Evolutionary conservation across 495 filamentous ascomycete species (phyloP), one percentile per base, ranked within the genome.

Genomic region (Hypoxylon intermedium): DNA sequence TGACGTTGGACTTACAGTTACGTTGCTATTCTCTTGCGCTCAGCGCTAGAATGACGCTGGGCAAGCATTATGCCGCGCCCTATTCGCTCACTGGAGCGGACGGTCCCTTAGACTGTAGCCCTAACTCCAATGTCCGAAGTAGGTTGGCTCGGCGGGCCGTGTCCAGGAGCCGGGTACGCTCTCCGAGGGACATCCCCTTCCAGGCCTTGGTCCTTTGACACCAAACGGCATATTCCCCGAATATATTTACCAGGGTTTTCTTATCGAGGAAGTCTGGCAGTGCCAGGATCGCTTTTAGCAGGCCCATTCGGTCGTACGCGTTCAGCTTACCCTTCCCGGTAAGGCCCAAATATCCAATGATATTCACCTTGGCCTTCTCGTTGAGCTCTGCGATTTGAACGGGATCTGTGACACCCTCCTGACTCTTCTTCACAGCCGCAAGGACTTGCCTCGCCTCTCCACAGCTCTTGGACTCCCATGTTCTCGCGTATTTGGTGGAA

Each of bases 251-350:
- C 1, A 64, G 43, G 0, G 13, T 34, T 3, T 41, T 34, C 11
- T 33, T 46, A 13, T 64, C 38, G 9, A 64, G 40, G 12, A 30
- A 9, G 2, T 42, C 16, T 1, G 60, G 53, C 12, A 47, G 26
- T 16, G 52, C 38, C n/a, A 64, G 15, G 16, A 64, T 43, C 11
- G 53, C 47, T 43, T 58, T 64, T 12, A 64, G 36, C 0, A 64
- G 53, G 16, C 30, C 24, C 7, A 9, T 19, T 4, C 31, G 46
- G 2, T 16, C 3, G n/a, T 6, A 9, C 18, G 2, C 9, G 18
- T 11, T 5, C 2, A 11, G 7, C 36, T 6, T 7, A 3, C 0
- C 3, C 0, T 26, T 21, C 19, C 33, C 16, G 13, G 1, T 0
- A 7, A 6, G 36, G 13, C 37, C 28, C 5, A 64, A 12, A 53